A percentile compares a stretch with the other conserved stretches of the same genome.
phyloP scores from a whole-genome alignment of 352 stramenopile species.

The Blastocystis sp. region DNA sequence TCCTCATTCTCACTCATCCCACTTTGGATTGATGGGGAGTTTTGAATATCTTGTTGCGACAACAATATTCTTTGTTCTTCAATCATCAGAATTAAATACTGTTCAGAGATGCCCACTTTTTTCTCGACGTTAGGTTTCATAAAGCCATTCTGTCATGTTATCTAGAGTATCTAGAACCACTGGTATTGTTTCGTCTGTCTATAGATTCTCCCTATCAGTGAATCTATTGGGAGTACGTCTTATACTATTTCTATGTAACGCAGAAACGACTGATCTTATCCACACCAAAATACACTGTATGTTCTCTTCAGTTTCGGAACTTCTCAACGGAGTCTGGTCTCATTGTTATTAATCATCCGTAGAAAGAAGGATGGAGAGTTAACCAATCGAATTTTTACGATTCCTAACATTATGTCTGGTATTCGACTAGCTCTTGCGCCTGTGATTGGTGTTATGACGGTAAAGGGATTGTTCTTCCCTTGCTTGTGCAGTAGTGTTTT shows the following conservation, averaged over 20 bases:
- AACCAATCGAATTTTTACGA: conserved; percentile 15
- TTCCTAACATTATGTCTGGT: conserved; percentile 63
- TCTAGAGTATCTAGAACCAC: neutral
- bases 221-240: no score
- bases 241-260: neutral
- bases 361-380: conserved; percentile 35
- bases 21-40: conserved; percentile 13
- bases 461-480: conserved; percentile 30
- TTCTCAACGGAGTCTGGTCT: conserved; percentile 20
- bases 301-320: neutral
- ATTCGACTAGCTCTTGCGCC: conserved; percentile 41
- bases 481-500: neutral
- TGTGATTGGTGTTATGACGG: conserved; percentile 36
- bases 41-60: conserved; percentile 9
- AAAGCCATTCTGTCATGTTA: neutral
- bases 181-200: neutral
- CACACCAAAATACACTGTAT: neutral
- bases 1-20: conserved; percentile 31
- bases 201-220: neutral
- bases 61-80: neutral
- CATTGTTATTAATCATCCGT: neutral
- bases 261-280: neutral
- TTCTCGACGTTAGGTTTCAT: neutral
- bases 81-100: neutral
- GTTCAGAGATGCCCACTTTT: neutral